Conservation (phyloP, 345 rosid species). For the Zanthoxylum bungeanum region DNA sequence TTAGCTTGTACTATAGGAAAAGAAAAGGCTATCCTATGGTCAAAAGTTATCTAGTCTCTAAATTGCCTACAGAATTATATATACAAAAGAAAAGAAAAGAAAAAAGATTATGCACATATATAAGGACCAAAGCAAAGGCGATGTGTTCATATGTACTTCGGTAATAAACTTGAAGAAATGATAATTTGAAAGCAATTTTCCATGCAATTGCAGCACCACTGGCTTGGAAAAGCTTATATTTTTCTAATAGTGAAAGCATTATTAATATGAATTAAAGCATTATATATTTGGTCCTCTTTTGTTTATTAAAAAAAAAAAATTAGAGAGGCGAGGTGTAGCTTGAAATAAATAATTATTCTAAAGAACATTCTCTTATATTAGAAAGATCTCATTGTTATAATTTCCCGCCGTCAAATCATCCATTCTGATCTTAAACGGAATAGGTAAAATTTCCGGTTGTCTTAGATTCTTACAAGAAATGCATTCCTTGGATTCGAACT, state of each 20-base stretch:
- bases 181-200: conserved; percentile 14
- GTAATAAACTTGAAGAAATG: not conserved
- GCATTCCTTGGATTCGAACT: no score
- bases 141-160: not conserved
- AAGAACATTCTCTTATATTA: no score
- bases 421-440: no score
- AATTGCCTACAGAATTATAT: conserved; percentile 19
- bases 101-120: not conserved
- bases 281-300: no score
- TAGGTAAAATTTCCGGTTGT: no score
- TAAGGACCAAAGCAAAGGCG: conserved; percentile 20
- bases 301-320: no score
- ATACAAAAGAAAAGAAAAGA: not conserved
- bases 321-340: no score
- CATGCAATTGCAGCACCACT: conserved; percentile 12
- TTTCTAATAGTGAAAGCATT: not conserved
- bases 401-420: no score
- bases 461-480: no score
- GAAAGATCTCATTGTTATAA: no score
- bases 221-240: not conserved
- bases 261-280: no score
- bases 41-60: conserved; percentile 30
- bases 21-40: conserved; percentile 38
- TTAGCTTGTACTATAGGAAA: conserved; percentile 32
- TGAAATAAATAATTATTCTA: no score